Evolutionary conservation across 257 asterid species (phyloP).

Genomic region (Petunia secreta): DNA sequence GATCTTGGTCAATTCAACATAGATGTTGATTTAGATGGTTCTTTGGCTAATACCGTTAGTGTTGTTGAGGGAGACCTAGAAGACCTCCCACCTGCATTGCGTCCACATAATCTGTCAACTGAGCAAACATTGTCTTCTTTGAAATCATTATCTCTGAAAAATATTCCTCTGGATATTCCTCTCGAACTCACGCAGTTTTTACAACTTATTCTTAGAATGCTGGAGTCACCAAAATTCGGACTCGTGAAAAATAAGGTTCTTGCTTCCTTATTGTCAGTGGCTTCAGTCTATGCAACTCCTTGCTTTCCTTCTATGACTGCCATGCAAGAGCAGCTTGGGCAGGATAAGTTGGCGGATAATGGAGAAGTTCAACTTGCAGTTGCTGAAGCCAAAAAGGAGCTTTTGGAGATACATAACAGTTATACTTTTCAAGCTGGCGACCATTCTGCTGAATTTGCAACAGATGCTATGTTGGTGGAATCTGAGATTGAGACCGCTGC

Average conservation of each 20-base stretch:
- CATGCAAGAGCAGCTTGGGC: constrained; percentile 39
- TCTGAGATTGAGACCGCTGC: constrained; percentile 53
- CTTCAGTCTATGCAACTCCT: constrained; percentile 51
- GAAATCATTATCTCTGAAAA: constrained; percentile 57
- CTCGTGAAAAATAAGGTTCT: constrained; percentile 57
- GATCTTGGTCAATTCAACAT: constrained; percentile 96
- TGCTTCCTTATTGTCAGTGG: constrained; percentile 60
- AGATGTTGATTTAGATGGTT: constrained; percentile 85
- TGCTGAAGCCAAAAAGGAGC: constrained; percentile 62
- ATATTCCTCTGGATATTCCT: constrained; percentile 55
- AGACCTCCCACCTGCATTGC: constrained; percentile 91
- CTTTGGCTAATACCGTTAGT: constrained; percentile 73
- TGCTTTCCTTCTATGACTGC: constrained; percentile 37
- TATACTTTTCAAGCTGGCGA: constrained; percentile 49
- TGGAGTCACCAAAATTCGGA: constrained; percentile 59
- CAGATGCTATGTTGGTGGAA: constrained; percentile 55
- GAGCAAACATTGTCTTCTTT: constrained; percentile 72
- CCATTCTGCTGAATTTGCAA: constrained; percentile 46
- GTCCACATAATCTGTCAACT: constrained; percentile 55
- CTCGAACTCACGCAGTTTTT: constrained; percentile 60
- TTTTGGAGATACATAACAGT: constrained; percentile 50
- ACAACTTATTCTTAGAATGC: constrained; percentile 50
- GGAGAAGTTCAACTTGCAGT: constrained; percentile 47
- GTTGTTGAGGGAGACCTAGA: constrained; percentile 85
- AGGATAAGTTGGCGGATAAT: constrained; percentile 35